These are phyloP conservation scores for Avena sativa DNA, from an alignment of 176 grass and related monocot genomes.

Conservation along the genomic window DNA sequence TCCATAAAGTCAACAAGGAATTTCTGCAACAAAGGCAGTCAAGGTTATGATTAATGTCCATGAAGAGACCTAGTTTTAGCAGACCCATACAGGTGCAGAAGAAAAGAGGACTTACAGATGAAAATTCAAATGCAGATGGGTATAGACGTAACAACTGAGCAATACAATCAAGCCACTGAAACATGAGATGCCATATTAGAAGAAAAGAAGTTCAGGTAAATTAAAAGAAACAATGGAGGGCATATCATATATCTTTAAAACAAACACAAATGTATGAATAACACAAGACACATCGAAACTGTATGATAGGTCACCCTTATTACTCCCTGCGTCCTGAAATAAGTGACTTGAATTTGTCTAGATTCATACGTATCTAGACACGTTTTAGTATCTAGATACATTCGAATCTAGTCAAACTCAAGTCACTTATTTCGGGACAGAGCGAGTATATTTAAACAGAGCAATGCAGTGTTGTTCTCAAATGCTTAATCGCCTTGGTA, in stretches of 20 bases:
- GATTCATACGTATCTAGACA: too few species aligned
- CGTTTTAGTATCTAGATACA: too few species aligned
- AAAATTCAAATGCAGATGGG: conserved; percentile 95
- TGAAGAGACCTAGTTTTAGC: conserved; percentile 22
- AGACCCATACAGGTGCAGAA: conserved; percentile 4
- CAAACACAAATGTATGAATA: conserved; percentile 24
- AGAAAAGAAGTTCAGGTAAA: conserved; percentile 25
- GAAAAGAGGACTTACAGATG: conserved; percentile 78
- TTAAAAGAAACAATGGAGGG: conserved; percentile 26
- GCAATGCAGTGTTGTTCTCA: neutral
- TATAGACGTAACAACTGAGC: conserved; percentile 89
- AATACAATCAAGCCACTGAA: conserved; percentile 97
- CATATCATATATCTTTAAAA: conserved; percentile 7
- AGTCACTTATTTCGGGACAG: too few species aligned
- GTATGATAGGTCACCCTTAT: neutral
- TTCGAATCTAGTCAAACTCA: too few species aligned
- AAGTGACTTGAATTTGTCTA: too few species aligned
- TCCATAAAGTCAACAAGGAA: conserved; percentile 98
- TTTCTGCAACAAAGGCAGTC: conserved; percentile 58
- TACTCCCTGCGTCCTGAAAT: too few species aligned
- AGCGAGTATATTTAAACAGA: neutral
- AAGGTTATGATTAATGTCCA: conserved; percentile 8
- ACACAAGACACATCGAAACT: conserved; percentile 6
- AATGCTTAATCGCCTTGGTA: conserved; percentile 20
- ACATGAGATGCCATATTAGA: conserved; percentile 42